phyloP scores from a whole-genome alignment of 192 early-diverging fungal genomes.

The Thoreauomyces humboldtii region DNA sequence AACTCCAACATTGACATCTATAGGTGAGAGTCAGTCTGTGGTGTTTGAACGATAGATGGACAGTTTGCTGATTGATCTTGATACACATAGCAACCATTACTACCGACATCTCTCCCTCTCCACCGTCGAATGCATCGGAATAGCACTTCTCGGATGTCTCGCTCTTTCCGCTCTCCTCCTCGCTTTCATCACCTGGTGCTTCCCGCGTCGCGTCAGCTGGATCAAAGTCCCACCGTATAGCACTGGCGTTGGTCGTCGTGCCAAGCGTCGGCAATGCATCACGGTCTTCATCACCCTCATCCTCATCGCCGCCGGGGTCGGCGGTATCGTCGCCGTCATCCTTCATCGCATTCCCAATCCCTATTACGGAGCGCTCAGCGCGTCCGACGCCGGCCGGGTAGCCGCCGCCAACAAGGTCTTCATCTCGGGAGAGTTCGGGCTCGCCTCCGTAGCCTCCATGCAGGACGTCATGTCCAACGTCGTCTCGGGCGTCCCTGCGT shows the following conservation, averaged over 20 bases:
- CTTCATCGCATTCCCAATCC: not conserved
- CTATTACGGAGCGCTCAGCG: not conserved
- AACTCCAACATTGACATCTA: conserved; percentile 1
- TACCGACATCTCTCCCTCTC: not conserved
- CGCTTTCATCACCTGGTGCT: no score
- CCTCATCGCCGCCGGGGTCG: not conserved
- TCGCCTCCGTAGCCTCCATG: not conserved
- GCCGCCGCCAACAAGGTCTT: conserved; percentile 13
- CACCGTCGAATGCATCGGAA: not conserved
- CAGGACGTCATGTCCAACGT: not conserved
- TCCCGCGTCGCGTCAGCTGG: no score
- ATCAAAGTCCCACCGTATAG: not conserved
- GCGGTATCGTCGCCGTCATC: not conserved
- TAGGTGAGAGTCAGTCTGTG: not conserved
- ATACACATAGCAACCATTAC: not conserved
- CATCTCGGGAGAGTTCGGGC: conserved; percentile 30
- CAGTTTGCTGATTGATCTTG: no score
- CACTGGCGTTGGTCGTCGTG: not conserved
- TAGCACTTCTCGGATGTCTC: no score
- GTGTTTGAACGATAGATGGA: not conserved
- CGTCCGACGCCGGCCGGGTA: conserved; percentile 1
- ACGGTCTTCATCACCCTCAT: not conserved
- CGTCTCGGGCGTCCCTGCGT: not conserved
- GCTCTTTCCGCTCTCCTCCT: no score
- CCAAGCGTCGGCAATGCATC: not conserved